phyloP scores from a whole-genome alignment of 306 rosid species.

The Arachis stenosperma region DNA sequence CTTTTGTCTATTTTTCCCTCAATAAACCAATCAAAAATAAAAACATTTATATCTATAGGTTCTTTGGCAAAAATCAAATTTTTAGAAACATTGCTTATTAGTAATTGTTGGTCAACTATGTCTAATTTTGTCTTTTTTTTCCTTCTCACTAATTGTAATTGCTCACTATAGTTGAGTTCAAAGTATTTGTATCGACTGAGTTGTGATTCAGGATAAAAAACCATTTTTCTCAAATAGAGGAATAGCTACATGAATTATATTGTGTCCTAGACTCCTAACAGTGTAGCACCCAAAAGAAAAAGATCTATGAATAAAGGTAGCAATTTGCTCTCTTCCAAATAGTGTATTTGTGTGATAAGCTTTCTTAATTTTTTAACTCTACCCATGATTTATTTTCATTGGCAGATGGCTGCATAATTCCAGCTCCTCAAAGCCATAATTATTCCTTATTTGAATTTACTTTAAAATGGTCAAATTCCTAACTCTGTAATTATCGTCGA shows the following conservation, averaged over 20 bases:
- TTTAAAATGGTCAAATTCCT: not conserved
- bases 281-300: not conserved
- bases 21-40: conserved; percentile 26
- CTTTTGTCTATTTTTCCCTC: not conserved
- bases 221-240: not conserved
- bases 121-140: conserved; percentile 17
- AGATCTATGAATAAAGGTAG: not conserved
- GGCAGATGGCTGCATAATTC: not conserved
- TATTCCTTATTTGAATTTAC: conserved; percentile 8
- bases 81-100: conserved; percentile 21
- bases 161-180: conserved; percentile 29
- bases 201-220: conserved; percentile 8
- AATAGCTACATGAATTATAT: not conserved
- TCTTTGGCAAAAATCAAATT: conserved; percentile 5
- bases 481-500: not conserved
- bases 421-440: conserved; percentile 11
- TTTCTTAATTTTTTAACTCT: not conserved
- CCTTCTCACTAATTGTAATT: conserved; percentile 26
- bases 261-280: not conserved
- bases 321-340: conserved; percentile 17
- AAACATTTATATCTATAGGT: conserved; percentile 6
- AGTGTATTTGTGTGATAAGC: conserved; percentile 1
- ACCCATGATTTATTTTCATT: not conserved
- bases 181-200: conserved; percentile 13
- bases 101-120: conserved; percentile 3